These are phyloP conservation scores for Annulohypoxylon bovei DNA, from an alignment of 495 filamentous ascomycete genomes.

Conservation along the genomic window DNA sequence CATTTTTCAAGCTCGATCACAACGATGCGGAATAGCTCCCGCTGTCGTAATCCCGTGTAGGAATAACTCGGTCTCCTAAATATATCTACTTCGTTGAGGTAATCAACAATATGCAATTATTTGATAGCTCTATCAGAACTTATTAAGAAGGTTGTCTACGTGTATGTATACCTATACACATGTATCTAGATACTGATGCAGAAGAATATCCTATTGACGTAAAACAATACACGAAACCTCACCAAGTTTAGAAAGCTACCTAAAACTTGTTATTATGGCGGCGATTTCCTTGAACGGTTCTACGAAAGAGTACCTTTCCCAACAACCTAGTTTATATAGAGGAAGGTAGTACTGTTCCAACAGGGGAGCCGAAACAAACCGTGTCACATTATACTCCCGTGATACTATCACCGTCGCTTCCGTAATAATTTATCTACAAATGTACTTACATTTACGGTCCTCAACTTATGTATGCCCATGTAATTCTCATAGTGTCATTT, in stretches of 20 bases:
- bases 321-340: not conserved
- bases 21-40: not conserved
- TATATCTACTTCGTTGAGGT: not conserved
- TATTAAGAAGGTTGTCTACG: too few relatives aligned
- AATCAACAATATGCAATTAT: not conserved
- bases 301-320: not conserved
- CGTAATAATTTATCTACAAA: not conserved
- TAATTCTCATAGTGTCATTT: not conserved
- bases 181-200: too few relatives aligned
- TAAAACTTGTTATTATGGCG: not conserved
- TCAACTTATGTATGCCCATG: too few relatives aligned
- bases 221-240: not conserved
- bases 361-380: not conserved
- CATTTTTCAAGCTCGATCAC: not conserved
- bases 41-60: not conserved
- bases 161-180: too few relatives aligned
- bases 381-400: not conserved
- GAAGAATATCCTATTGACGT: too few relatives aligned
- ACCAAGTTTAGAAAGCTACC: too few relatives aligned
- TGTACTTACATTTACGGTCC: too few relatives aligned
- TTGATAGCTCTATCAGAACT: too few relatives aligned
- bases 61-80: not conserved
- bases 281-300: not conserved
- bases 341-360: not conserved
- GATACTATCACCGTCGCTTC: not conserved